Percentiles rank a stretch among this genome's conserved stretches.
Conservation (phyloP, 352 stramenopile species). For the Peronosclerospora sorghi region DNA sequence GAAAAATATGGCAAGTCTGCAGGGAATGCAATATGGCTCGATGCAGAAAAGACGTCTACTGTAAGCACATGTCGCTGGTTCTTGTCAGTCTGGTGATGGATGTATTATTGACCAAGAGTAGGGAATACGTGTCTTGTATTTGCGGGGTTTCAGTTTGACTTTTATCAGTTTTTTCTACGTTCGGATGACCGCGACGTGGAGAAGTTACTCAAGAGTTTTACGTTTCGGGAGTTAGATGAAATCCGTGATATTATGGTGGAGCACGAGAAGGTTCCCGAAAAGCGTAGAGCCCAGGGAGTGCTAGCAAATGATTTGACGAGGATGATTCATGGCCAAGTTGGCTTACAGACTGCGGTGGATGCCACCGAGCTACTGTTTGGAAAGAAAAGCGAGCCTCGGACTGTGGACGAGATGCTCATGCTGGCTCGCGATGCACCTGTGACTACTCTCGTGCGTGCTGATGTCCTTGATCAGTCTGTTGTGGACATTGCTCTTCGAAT, state of each 20-base stretch:
- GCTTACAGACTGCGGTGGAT: constrained; percentile 43
- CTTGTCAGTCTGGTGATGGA: constrained; percentile 1
- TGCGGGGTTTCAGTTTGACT: constrained; percentile 60
- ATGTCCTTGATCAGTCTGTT: constrained; percentile 67
- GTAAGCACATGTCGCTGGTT: constrained; percentile 63
- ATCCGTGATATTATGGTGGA: constrained; percentile 84
- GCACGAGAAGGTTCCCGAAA: constrained; percentile 67
- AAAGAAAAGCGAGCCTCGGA: constrained; percentile 45
- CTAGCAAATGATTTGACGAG: constrained; percentile 80
- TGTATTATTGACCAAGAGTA: no score
- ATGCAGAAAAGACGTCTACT: constrained; percentile 88
- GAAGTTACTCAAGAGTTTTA: constrained; percentile 96
- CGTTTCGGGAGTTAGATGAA: constrained; percentile 90
- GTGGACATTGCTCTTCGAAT: constrained; percentile 88
- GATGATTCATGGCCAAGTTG: constrained; percentile 90
- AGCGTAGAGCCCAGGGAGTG: constrained; percentile 59
- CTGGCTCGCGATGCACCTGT: constrained; percentile 61
- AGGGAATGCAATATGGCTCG: constrained; percentile 96
- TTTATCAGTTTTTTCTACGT: constrained; percentile 89
- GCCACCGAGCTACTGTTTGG: constrained; percentile 63
- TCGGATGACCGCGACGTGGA: constrained; percentile 88
- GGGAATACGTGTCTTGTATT: constrained; percentile 1
- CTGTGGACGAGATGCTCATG: constrained; percentile 48
- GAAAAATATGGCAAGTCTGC: constrained; percentile 99
- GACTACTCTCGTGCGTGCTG: constrained; percentile 21